These are phyloP conservation scores for Triticum urartu DNA, from an alignment of 176 grass and related monocot genomes.

Conservation along the genomic window DNA sequence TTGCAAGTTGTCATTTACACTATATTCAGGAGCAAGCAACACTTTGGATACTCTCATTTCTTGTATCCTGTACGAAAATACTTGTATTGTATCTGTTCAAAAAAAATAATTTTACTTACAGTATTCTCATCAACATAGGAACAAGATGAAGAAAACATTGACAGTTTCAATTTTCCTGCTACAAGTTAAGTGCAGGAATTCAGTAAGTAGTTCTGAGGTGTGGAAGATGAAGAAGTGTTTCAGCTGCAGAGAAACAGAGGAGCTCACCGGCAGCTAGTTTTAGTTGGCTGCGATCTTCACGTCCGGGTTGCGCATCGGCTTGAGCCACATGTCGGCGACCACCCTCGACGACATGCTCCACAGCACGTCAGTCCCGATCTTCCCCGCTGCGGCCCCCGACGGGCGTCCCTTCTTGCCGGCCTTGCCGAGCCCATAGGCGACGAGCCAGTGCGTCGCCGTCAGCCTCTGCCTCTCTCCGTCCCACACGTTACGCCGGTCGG, in stretches of 20 bases:
- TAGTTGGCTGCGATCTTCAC: slow-evolving; percentile 59
- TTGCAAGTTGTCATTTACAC: neutral
- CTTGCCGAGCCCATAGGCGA: slow-evolving; percentile 86
- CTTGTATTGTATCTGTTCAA: neutral
- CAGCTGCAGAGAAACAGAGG: neutral
- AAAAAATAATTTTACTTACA: neutral
- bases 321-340: slow-evolving; percentile 98
- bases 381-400: slow-evolving; percentile 1
- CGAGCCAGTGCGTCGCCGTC: slow-evolving; percentile 91
- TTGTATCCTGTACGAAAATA: neutral
- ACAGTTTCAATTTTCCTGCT: neutral
- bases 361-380: slow-evolving; percentile 48
- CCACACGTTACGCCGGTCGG: slow-evolving; percentile 53
- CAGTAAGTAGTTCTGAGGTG: neutral
- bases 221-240: neutral
- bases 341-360: slow-evolving; percentile 93
- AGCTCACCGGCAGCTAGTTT: slow-evolving; percentile 23
- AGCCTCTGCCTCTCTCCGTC: slow-evolving; percentile 85
- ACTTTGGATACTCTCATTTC: neutral
- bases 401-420: slow-evolving; percentile 48
- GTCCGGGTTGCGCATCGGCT: slow-evolving; percentile 79
- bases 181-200: slow-evolving; percentile 12
- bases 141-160: neutral
- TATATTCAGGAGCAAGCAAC: neutral
- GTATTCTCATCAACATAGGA: neutral